These are phyloP conservation scores for Pseudevernia furfuracea DNA, from an alignment of 495 filamentous ascomycete genomes.

Conservation along the genomic window DNA sequence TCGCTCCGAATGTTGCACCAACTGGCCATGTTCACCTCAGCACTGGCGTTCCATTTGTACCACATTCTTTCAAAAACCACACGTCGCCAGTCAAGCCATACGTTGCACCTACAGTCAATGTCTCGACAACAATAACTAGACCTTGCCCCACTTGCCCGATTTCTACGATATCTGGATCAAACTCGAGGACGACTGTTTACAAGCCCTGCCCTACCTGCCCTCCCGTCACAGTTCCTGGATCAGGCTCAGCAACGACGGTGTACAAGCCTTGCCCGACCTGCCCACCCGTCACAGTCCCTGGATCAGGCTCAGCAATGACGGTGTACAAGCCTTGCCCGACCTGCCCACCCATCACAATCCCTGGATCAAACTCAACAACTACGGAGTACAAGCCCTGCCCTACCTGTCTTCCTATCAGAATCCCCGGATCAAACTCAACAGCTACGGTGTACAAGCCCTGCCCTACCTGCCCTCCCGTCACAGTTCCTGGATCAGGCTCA, in stretches of 20 bases:
- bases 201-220: neutral
- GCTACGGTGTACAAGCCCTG: neutral
- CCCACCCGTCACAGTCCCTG: neutral
- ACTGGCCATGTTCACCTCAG: neutral
- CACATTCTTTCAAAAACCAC: neutral
- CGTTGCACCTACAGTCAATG: neutral
- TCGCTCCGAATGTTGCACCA: neutral
- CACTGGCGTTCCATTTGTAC: neutral
- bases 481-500: neutral
- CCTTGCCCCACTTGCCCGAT: slow-evolving; percentile 14
- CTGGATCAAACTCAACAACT: neutral
- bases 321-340: neutral
- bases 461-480: slow-evolving; percentile 6
- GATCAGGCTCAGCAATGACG: neutral
- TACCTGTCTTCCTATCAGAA: neutral
- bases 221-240: neutral
- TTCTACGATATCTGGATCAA: neutral
- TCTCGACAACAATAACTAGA: neutral
- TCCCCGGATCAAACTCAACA: neutral
- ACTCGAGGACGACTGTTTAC: neutral
- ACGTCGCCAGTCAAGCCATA: neutral
- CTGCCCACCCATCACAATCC: neutral
- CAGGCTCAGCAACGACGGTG: neutral
- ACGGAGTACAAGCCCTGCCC: neutral
- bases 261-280: neutral